These are phyloP conservation scores for Quercus variabilis DNA, from an alignment of 306 rosid genomes.

Conservation along the genomic window DNA sequence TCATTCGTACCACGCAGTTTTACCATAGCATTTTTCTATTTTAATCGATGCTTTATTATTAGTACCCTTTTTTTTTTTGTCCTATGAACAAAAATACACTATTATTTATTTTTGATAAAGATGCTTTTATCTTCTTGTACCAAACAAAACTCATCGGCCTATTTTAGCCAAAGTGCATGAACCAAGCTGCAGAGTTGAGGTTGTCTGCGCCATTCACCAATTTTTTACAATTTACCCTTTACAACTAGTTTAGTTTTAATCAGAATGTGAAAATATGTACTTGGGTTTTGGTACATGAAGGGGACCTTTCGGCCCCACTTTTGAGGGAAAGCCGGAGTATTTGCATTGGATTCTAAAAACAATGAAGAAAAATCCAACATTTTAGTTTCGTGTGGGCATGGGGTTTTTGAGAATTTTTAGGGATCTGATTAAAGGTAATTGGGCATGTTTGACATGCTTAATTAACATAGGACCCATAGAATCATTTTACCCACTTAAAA, in stretches of 20 bases:
- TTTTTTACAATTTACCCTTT: background rate
- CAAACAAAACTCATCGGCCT: no score
- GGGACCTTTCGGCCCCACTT: conserved; percentile 54
- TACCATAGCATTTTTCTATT: no score
- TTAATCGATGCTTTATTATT: no score
- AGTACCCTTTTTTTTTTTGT: no score
- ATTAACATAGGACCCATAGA: conserved; percentile 21
- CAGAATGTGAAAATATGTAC: conserved; percentile 7
- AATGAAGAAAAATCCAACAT: background rate
- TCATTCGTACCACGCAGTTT: no score
- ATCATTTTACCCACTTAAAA: conserved; percentile 48
- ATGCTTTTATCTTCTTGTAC: no score
- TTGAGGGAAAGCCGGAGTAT: conserved; percentile 37
- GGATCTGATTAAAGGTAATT: conserved; percentile 33
- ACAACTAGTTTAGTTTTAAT: background rate
- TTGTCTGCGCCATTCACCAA: background rate
- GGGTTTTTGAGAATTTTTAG: conserved; percentile 24
- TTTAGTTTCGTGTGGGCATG: background rate
- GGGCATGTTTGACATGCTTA: conserved; percentile 13
- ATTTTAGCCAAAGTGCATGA: no score
- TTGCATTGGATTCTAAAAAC: conserved; percentile 47
- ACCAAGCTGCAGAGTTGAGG: background rate
- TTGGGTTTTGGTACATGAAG: background rate
- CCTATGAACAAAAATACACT: no score
- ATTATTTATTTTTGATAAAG: no score